phyloP scores from a whole-genome alignment of 2,329 filamentous ascomycete species.

The Ophiostoma populinum region DNA sequence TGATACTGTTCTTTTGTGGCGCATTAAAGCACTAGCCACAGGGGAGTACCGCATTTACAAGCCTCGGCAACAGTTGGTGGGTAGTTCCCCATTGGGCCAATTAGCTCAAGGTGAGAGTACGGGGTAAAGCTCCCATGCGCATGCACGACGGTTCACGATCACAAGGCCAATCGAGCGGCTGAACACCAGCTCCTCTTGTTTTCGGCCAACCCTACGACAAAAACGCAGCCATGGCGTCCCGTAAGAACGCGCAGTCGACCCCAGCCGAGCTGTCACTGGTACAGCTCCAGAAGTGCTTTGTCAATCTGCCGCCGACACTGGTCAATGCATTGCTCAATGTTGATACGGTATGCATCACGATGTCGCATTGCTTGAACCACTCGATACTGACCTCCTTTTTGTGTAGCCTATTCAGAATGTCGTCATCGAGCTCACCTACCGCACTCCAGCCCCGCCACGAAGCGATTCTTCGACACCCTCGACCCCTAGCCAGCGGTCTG shows the following conservation, averaged over 20 bases:
- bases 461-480: conserved; percentile 20
- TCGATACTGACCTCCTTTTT: conserved; percentile 19
- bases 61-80: conserved; percentile 8
- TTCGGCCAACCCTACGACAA: too few relatives aligned
- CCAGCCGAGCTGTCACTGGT: conserved; percentile 72
- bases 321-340: conserved; percentile 74
- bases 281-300: conserved; percentile 83
- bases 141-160: background rate
- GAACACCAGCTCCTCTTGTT: too few relatives aligned
- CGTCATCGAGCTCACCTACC: conserved; percentile 76
- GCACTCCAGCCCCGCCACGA: conserved; percentile 34
- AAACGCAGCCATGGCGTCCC: conserved; percentile 24
- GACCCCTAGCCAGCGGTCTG: conserved; percentile 33
- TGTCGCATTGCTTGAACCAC: conserved; percentile 1
- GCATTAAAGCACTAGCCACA: conserved; percentile 6
- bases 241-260: conserved; percentile 42
- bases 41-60: background rate
- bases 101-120: conserved; percentile 4
- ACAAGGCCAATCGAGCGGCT: too few relatives aligned
- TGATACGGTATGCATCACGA: conserved; percentile 52
- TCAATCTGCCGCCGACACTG: conserved; percentile 75
- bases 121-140: background rate
- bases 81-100: conserved; percentile 2
- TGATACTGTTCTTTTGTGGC: conserved; percentile 10
- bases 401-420: conserved; percentile 81